Conservation (phyloP, 164 flowering plant genomes). For the Stephania japonica region DNA sequence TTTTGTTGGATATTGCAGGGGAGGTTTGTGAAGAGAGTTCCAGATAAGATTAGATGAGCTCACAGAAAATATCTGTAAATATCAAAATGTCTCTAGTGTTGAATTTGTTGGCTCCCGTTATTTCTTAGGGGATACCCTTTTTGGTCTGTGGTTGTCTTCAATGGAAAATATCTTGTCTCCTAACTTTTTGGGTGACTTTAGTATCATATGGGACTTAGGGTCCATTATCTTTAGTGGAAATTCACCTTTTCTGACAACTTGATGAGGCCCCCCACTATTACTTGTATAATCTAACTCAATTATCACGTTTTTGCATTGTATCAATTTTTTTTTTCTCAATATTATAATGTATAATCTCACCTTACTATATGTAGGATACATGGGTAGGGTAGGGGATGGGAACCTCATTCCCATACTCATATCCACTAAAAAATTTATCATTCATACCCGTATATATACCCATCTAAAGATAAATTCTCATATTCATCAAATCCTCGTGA, state of each 20-base stretch:
- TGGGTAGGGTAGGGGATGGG: no score
- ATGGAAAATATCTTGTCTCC: not conserved
- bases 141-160: not conserved
- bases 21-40: slow-evolving; percentile 46
- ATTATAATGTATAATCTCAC: no score
- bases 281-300: no score
- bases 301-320: no score
- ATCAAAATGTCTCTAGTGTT: not conserved
- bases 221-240: not conserved
- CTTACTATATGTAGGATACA: no score
- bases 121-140: not conserved
- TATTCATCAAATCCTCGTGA: no score
- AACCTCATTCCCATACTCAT: no score
- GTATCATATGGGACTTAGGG: not conserved
- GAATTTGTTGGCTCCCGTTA: not conserved
- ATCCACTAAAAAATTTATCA: no score
- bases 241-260: not conserved
- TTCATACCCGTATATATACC: no score
- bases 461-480: no score
- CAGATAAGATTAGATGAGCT: slow-evolving; percentile 14
- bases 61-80: not conserved
- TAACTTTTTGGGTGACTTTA: not conserved
- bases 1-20: slow-evolving; percentile 33
- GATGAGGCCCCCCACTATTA: not conserved
- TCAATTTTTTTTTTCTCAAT: no score